These are phyloP conservation scores for Pseudogymnoascus sp. DNA, from an alignment of 2,329 filamentous ascomycete species.

Conservation along the genomic window DNA sequence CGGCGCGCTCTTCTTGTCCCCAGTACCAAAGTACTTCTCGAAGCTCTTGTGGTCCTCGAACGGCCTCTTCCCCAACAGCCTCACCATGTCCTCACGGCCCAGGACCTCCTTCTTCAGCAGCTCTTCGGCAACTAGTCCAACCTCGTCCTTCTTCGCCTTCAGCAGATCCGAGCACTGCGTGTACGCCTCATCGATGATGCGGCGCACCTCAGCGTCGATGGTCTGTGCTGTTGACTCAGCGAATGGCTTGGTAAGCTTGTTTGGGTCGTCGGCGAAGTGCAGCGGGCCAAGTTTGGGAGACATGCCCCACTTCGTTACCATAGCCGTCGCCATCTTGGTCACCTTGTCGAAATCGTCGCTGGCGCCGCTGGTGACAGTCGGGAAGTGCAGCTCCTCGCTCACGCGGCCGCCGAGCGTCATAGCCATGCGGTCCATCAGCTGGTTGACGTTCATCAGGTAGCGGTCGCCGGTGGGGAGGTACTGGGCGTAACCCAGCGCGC, in stretches of 20 bases:
- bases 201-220: slow-evolving; percentile 85
- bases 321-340: slow-evolving; percentile 86
- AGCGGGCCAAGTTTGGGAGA: slow-evolving; percentile 87
- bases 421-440: slow-evolving; percentile 98
- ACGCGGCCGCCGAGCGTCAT: slow-evolving; percentile 97
- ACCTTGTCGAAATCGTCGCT: slow-evolving; percentile 99
- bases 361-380: slow-evolving; percentile 89
- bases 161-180: slow-evolving; percentile 80
- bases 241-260: slow-evolving; percentile 88
- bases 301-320: slow-evolving; percentile 99
- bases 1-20: slow-evolving; percentile 50
- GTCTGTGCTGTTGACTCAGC: slow-evolving; percentile 87
- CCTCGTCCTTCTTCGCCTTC: slow-evolving; percentile 75
- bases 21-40: slow-evolving; percentile 80
- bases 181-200: slow-evolving; percentile 90
- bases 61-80: slow-evolving; percentile 75
- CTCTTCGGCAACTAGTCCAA: slow-evolving; percentile 88
- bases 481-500: slow-evolving; percentile 90
- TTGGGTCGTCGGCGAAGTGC: slow-evolving; percentile 78
- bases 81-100: slow-evolving; percentile 82
- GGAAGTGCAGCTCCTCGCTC: slow-evolving; percentile 93
- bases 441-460: slow-evolving; percentile 90
- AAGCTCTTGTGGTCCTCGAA: slow-evolving; percentile 83
- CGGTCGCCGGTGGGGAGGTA: slow-evolving; percentile 89
- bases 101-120: slow-evolving; percentile 87